These are phyloP conservation scores for Nemania serpens DNA, from an alignment of 2,329 filamentous ascomycete genomes.

Conservation along the genomic window DNA sequence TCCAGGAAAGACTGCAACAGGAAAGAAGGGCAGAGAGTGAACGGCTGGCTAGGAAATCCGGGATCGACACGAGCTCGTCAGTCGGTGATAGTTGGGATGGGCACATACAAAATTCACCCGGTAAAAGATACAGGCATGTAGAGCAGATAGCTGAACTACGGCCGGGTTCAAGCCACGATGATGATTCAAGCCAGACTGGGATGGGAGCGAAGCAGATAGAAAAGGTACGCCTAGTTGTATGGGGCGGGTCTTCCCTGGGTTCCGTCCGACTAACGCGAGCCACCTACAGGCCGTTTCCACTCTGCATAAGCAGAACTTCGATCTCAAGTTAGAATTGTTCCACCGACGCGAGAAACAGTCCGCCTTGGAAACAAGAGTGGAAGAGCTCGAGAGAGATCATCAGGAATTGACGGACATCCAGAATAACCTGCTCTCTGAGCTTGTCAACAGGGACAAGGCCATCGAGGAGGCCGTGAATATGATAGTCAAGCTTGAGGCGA, in stretches of 20 bases:
- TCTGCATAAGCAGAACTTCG: constrained; percentile 77
- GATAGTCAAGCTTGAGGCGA: constrained; percentile 68
- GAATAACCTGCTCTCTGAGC: constrained; percentile 60
- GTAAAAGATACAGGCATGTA: constrained; percentile 38
- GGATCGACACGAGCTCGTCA: constrained; percentile 45
- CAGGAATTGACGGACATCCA: constrained; percentile 62
- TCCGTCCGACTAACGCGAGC: constrained; percentile 18
- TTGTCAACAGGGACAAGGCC: constrained; percentile 72
- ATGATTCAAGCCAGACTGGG: constrained; percentile 55
- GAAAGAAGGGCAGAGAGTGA: constrained; percentile 57
- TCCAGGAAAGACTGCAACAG: constrained; percentile 60
- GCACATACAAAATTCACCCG: constrained; percentile 46
- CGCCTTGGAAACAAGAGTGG: constrained; percentile 61
- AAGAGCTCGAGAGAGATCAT: constrained; percentile 58
- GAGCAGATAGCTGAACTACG: constrained; percentile 44
- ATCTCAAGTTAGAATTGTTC: constrained; percentile 73
- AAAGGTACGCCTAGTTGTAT: constrained; percentile 50
- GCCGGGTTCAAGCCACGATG: constrained; percentile 50
- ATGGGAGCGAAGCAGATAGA: constrained; percentile 72
- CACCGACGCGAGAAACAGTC: constrained; percentile 69
- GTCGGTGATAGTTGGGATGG: constrained; percentile 45
- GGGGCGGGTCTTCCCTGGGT: not conserved
- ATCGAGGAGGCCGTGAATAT: constrained; percentile 72
- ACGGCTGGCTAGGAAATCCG: constrained; percentile 45
- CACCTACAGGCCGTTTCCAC: constrained; percentile 63